phyloP scores from a whole-genome alignment of 257 asterid genomes.

The Leptodermis oblonga region DNA sequence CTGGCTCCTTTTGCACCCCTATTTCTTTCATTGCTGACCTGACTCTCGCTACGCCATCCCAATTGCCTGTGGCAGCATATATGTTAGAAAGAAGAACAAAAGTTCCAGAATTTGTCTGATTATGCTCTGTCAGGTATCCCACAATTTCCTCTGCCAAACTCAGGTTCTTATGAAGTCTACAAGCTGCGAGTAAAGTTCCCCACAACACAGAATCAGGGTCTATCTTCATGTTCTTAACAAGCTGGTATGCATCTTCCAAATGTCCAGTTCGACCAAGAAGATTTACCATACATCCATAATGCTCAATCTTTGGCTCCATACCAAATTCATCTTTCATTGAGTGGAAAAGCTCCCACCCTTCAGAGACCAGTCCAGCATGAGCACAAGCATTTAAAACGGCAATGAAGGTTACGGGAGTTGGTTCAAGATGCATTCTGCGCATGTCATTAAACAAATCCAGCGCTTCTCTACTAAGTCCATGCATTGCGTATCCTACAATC shows the following conservation, averaged over 20 bases:
- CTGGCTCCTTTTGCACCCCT: conserved; percentile 29
- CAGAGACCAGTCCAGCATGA: conserved; percentile 24
- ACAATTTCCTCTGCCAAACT: conserved; percentile 23
- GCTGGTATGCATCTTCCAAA: conserved; percentile 21
- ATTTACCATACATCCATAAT: conserved; percentile 29
- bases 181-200: conserved; percentile 29
- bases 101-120: conserved; percentile 21
- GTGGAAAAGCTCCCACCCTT: conserved; percentile 25
- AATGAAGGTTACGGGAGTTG: conserved; percentile 29
- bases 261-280: conserved; percentile 1
- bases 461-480: conserved; percentile 26
- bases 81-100: conserved; percentile 33
- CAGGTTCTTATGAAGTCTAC: conserved; percentile 23
- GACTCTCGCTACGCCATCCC: conserved; percentile 30
- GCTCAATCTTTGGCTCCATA: conserved; percentile 10
- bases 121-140: conserved; percentile 14
- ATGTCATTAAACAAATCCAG: conserved; percentile 21
- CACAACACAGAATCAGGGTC: conserved; percentile 27
- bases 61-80: conserved; percentile 25
- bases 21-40: conserved; percentile 28
- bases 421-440: conserved; percentile 13
- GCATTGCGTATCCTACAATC: conserved; percentile 30
- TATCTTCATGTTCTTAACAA: conserved; percentile 25
- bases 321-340: conserved; percentile 18
- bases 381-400: conserved; percentile 30